phyloP scores from a whole-genome alignment of 164 flowering plant genomes.

The Saururus chinensis region DNA sequence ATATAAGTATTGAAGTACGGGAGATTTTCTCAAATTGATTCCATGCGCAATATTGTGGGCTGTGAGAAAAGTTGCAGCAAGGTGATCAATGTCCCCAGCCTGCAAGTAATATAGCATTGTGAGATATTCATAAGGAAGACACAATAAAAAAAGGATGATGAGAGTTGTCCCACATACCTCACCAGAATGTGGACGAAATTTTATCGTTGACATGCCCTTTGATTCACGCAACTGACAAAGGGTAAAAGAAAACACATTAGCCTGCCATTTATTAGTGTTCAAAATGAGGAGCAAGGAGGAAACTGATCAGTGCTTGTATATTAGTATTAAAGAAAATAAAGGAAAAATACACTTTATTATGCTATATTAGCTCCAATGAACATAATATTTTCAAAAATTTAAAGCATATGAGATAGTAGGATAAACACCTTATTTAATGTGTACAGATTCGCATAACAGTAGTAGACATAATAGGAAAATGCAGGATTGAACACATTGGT shows the following conservation, averaged over 20 bases:
- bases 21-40: slow-evolving; percentile 89
- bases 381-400: too few relatives aligned
- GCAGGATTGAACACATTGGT: slow-evolving; percentile 97
- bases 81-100: slow-evolving; percentile 99
- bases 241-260: too few relatives aligned
- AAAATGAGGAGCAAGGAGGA: background rate
- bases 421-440: slow-evolving; percentile 74
- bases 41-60: slow-evolving; percentile 92
- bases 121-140: background rate
- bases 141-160: background rate
- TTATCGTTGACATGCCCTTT: slow-evolving; percentile 93
- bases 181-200: slow-evolving; percentile 93
- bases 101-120: slow-evolving; percentile 14
- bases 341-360: too few relatives aligned
- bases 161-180: slow-evolving; percentile 44
- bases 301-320: background rate
- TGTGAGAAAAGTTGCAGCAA: slow-evolving; percentile 90
- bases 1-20: slow-evolving; percentile 90
- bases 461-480: slow-evolving; percentile 84
- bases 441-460: slow-evolving; percentile 93
- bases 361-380: too few relatives aligned
- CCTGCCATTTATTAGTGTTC: background rate
- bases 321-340: too few relatives aligned
- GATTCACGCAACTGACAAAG: slow-evolving; percentile 73
- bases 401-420: too few relatives aligned